Conservation (phyloP, 202 grass and related monocot genomes). For the Saccharum hybrid region DNA sequence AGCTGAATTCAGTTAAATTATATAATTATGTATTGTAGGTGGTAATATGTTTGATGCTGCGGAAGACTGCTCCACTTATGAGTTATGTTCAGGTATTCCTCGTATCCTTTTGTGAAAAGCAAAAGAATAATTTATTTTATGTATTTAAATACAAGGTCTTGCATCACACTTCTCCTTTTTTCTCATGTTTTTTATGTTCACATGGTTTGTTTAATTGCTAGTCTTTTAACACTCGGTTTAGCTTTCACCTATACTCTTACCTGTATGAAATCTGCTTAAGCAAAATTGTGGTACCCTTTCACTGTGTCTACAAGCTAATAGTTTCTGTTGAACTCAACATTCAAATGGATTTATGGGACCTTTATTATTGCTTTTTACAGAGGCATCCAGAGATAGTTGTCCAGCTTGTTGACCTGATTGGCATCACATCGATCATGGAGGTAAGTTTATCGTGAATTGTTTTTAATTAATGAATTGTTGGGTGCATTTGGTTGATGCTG, state of each 20-base stretch:
- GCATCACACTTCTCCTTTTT: background rate
- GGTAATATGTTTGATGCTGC: slow-evolving; percentile 93
- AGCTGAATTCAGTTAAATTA: slow-evolving; percentile 39
- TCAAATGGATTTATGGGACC: slow-evolving; percentile 16
- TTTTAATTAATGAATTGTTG: slow-evolving; percentile 40
- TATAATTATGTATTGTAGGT: slow-evolving; percentile 62
- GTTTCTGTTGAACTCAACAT: slow-evolving; percentile 9
- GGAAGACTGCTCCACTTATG: slow-evolving; percentile 78
- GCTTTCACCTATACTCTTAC: background rate
- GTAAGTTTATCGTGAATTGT: slow-evolving; percentile 45
- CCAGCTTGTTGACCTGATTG: slow-evolving; percentile 95
- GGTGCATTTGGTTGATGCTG: slow-evolving; percentile 37
- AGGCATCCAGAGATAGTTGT: slow-evolving; percentile 79
- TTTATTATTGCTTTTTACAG: slow-evolving; percentile 44
- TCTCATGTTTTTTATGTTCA: background rate
- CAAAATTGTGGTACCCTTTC: background rate
- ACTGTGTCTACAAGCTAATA: slow-evolving; percentile 26
- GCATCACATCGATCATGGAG: slow-evolving; percentile 98
- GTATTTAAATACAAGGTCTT: background rate
- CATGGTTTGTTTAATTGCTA: background rate
- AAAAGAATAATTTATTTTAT: slow-evolving; percentile 9
- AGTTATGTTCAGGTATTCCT: slow-evolving; percentile 92
- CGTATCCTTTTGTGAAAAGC: slow-evolving; percentile 11
- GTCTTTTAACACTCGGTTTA: slow-evolving; percentile 24
- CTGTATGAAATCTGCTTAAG: slow-evolving; percentile 6